phyloP scores from a whole-genome alignment of 345 rosid species.

The Gossypium thurberi region DNA sequence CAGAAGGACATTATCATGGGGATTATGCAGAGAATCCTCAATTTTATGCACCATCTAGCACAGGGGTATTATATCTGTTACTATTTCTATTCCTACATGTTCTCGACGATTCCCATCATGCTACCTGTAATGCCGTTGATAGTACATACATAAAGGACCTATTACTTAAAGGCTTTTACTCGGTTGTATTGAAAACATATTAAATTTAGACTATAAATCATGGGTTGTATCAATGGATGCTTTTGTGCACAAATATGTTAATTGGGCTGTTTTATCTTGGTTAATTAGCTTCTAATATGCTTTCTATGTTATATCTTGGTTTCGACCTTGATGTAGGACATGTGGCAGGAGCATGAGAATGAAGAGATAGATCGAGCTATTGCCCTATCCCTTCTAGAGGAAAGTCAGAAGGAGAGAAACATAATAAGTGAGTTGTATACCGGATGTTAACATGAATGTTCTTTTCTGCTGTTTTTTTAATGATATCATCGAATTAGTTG shows the following conservation, averaged over 20 bases:
- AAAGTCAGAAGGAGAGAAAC: slow-evolving; percentile 35
- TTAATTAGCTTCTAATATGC: slow-evolving; percentile 7
- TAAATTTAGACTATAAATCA: background rate
- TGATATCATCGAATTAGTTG: background rate
- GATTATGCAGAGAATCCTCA: slow-evolving; percentile 39
- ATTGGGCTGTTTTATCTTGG: background rate
- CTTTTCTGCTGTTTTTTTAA: background rate
- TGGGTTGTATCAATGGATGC: background rate
- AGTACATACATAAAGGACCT: background rate
- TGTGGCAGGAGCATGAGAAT: slow-evolving; percentile 47
- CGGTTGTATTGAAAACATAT: background rate
- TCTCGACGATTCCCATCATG: background rate
- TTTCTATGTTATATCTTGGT: slow-evolving; percentile 5
- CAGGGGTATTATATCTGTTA: slow-evolving; percentile 43
- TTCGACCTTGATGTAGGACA: slow-evolving; percentile 32
- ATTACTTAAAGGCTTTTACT: background rate
- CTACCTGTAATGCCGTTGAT: background rate
- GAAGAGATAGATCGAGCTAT: slow-evolving; percentile 83
- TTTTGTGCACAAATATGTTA: background rate
- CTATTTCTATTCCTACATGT: background rate
- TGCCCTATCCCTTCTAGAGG: slow-evolving; percentile 74
- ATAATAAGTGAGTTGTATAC: slow-evolving; percentile 43
- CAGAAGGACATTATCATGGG: slow-evolving; percentile 44
- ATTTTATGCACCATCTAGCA: slow-evolving; percentile 48
- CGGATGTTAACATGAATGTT: slow-evolving; percentile 8